Evolutionary conservation across 306 rosid species (phyloP), one percentile per base, ranked within the genome.

Genomic region (Quercus robur): DNA sequence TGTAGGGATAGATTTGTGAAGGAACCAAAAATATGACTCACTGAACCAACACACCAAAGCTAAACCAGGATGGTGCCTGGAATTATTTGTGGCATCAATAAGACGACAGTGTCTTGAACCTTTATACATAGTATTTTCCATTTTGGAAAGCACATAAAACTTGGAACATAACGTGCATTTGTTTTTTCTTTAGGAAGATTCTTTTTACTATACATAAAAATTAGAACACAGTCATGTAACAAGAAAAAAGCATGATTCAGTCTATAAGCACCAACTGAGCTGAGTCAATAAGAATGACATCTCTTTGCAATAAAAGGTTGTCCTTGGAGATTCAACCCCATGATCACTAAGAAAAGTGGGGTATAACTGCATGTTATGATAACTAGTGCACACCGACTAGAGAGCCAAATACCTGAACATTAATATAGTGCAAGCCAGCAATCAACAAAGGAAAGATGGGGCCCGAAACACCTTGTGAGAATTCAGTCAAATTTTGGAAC

Each of bases 401-500:
- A 12, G 54, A 49, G 56, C 73, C 63, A 79, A 71, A 71, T 88
- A 92, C 98, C 98, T 88, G 94, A 87, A 91, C 83, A 81, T 82
- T 92, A 66, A 76, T 51, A 77, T 72, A 89, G 86, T 95, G 97
- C 88, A 95, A 88, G 77, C 93, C 85, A 73, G 94, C 93, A 75
- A 91, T 88, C 81, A 91, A 61, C 57, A 89, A 25, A 59, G 99
- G 99, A 84, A 93, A 90, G 85, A 90, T 81, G 86, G 89, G 78
- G 70, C 99, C 97, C 21, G 82, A 82, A 79, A 87, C 84, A 64
- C 97, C 97, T 13, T 87, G 93, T 70, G 99, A 82, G 52, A 82
- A 78, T 74, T 89, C 93, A 66, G 97, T 84, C 85, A 95, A 89
- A 86, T 95, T 88, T 77, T 86, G 92, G 87, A 95, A 95, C 99